phyloP scores from a whole-genome alignment of 2,329 filamentous ascomycete genomes.

The Ophiostoma australiae region DNA sequence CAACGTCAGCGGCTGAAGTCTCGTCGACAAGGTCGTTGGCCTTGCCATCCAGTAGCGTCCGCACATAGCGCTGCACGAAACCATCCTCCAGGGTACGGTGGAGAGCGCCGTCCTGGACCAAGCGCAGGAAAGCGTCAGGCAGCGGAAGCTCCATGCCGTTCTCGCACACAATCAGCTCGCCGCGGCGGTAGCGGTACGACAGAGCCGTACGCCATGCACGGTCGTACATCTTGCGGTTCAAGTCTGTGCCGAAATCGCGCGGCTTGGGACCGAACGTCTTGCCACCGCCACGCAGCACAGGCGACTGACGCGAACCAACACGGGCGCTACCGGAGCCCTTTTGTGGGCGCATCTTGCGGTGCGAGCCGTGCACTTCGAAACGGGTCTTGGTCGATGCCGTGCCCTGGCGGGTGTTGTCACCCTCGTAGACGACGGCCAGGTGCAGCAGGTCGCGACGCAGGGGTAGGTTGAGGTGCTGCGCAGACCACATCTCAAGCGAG shows the following conservation, averaged over 20 bases:
- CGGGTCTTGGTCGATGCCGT: slow-evolving; percentile 80
- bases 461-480: slow-evolving; percentile 79
- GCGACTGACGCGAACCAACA: slow-evolving; percentile 73
- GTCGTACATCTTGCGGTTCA: slow-evolving; percentile 90
- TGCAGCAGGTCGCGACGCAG: slow-evolving; percentile 89
- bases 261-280: slow-evolving; percentile 87
- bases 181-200: slow-evolving; percentile 81
- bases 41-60: slow-evolving; percentile 56
- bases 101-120: slow-evolving; percentile 35
- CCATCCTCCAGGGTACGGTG: slow-evolving; percentile 43
- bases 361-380: slow-evolving; percentile 76
- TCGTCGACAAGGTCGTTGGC: neutral
- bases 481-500: slow-evolving; percentile 69
- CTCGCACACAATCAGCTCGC: slow-evolving; percentile 81
- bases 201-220: slow-evolving; percentile 91
- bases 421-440: slow-evolving; percentile 87
- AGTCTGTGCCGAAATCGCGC: slow-evolving; percentile 77
- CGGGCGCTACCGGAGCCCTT: slow-evolving; percentile 82
- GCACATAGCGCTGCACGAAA: slow-evolving; percentile 54
- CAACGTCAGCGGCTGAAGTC: neutral
- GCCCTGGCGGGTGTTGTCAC: slow-evolving; percentile 79
- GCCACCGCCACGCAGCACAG: slow-evolving; percentile 77
- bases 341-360: slow-evolving; percentile 75
- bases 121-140: slow-evolving; percentile 45
- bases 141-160: slow-evolving; percentile 65